Percentiles rank a stretch among this genome's conserved stretches.
Conservation (phyloP, 768 basidiomycete species). For the Calocybe cyanea region DNA sequence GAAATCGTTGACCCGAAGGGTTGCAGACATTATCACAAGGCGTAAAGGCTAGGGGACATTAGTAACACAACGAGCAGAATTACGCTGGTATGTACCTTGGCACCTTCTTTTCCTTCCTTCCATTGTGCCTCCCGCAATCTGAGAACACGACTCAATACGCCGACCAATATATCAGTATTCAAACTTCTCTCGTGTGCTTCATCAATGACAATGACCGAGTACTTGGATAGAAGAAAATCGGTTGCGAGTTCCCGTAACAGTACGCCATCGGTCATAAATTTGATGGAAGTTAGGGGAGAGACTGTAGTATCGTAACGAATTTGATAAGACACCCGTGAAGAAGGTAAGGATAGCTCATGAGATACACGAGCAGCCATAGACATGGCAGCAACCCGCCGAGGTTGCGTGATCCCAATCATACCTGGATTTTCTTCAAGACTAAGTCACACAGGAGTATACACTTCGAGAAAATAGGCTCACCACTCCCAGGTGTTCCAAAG, state of each 20-base stretch:
- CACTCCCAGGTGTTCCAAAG: slow-evolving; percentile 79
- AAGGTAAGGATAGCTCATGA: slow-evolving; percentile 83
- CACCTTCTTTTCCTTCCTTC: slow-evolving; percentile 67
- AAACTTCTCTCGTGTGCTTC: slow-evolving; percentile 98
- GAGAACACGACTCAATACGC: slow-evolving; percentile 91
- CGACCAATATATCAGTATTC: slow-evolving; percentile 97
- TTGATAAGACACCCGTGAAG: slow-evolving; percentile 88
- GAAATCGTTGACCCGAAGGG: slow-evolving; percentile 91
- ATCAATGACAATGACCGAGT: slow-evolving; percentile 93
- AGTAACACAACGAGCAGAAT: slow-evolving; percentile 5
- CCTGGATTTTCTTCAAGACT: slow-evolving; percentile 79
- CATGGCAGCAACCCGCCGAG: slow-evolving; percentile 94
- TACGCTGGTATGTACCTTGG: slow-evolving; percentile 48
- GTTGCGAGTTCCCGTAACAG: slow-evolving; percentile 86
- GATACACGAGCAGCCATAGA: slow-evolving; percentile 93
- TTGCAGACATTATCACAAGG: slow-evolving; percentile 98
- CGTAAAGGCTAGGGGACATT: slow-evolving; percentile 63
- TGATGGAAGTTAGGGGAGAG: slow-evolving; percentile 86
- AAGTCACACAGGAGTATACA: slow-evolving; percentile 2
- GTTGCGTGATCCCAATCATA: slow-evolving; percentile 97
- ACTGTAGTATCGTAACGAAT: slow-evolving; percentile 97
- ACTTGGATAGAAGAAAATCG: slow-evolving; percentile 91
- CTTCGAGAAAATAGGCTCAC: slow-evolving; percentile 36
- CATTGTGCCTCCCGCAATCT: slow-evolving; percentile 88
- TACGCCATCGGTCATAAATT: slow-evolving; percentile 99